Conservation (phyloP, 805 yeast species). For the Ogataea henricii region DNA sequence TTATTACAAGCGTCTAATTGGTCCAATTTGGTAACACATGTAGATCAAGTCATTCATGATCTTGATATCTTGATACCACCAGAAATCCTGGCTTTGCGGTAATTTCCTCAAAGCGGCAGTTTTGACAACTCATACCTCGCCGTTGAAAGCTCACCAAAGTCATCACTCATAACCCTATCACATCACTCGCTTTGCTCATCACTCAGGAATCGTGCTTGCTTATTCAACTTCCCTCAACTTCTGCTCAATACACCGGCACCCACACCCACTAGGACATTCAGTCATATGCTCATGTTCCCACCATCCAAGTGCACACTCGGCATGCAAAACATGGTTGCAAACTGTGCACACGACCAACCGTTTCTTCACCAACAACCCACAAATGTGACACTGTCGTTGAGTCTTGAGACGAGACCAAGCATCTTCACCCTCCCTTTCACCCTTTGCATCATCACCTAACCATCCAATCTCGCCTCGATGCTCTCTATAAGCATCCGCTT, state of each 20-base stretch:
- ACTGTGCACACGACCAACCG: conserved; percentile 65
- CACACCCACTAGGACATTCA: conserved; percentile 86
- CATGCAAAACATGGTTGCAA: conserved; percentile 81
- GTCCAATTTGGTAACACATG: too few relatives aligned
- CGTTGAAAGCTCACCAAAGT: too few relatives aligned
- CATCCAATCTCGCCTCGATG: conserved; percentile 34
- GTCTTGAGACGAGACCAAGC: conserved; percentile 21
- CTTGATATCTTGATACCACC: too few relatives aligned
- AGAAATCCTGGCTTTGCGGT: too few relatives aligned
- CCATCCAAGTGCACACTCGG: conserved; percentile 80
- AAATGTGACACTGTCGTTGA: conserved; percentile 58
- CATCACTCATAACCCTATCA: too few relatives aligned
- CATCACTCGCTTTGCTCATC: too few relatives aligned
- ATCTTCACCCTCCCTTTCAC: too few relatives aligned
- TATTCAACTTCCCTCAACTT: conserved; percentile 16
- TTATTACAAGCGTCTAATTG: too few relatives aligned
- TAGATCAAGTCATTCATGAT: too few relatives aligned
- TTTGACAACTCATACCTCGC: too few relatives aligned
- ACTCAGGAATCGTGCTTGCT: too few relatives aligned
- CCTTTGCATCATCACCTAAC: conserved; percentile 13
- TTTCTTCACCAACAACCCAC: conserved; percentile 61
- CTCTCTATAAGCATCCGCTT: conserved; percentile 19
- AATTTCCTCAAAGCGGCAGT: too few relatives aligned
- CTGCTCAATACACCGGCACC: conserved; percentile 61
- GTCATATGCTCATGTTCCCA: conserved; percentile 50